Evolutionary conservation across 257 asterid genomes (phyloP).

Genomic region (Leonotis leonurus): DNA sequence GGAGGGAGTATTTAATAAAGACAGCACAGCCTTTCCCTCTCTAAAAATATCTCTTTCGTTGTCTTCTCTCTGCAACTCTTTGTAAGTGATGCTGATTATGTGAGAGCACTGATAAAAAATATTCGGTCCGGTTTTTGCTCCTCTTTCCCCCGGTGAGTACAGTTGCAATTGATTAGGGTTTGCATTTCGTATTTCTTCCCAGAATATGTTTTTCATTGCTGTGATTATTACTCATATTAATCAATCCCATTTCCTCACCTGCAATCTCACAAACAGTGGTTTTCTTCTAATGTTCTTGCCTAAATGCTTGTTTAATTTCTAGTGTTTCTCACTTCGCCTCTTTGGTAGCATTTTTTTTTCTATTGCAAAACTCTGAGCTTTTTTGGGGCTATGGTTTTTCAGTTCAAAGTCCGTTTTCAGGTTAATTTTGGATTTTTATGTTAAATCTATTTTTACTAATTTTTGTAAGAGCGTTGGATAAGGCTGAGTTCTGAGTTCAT

Average conservation of each 20-base stretch:
- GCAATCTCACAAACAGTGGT: constrained; percentile 8
- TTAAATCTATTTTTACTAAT: background rate
- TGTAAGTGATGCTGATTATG: constrained; percentile 17
- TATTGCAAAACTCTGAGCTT: background rate
- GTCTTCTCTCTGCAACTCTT: constrained; percentile 15
- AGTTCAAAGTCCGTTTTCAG: constrained; percentile 9
- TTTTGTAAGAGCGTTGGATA: background rate
- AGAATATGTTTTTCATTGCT: constrained; percentile 4
- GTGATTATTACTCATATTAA: constrained; percentile 1
- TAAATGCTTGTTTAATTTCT: background rate
- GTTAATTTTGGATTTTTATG: background rate
- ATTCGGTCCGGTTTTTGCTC: constrained; percentile 21
- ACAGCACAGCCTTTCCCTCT: constrained; percentile 17
- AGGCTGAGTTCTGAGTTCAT: background rate
- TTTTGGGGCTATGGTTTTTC: constrained; percentile 1
- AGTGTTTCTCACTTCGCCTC: background rate
- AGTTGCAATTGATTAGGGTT: constrained; percentile 7
- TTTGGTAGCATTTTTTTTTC: constrained; percentile 18
- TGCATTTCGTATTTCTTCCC: constrained; percentile 11
- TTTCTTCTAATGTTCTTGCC: constrained; percentile 10
- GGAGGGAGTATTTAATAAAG: background rate
- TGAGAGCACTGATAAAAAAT: background rate
- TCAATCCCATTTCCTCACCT: constrained; percentile 8
- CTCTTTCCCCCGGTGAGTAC: constrained; percentile 28
- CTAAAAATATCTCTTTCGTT: background rate